Evolutionary conservation across 1,139 yeast species (phyloP).

Genomic region (Magnusiomyces suaveolens): DNA sequence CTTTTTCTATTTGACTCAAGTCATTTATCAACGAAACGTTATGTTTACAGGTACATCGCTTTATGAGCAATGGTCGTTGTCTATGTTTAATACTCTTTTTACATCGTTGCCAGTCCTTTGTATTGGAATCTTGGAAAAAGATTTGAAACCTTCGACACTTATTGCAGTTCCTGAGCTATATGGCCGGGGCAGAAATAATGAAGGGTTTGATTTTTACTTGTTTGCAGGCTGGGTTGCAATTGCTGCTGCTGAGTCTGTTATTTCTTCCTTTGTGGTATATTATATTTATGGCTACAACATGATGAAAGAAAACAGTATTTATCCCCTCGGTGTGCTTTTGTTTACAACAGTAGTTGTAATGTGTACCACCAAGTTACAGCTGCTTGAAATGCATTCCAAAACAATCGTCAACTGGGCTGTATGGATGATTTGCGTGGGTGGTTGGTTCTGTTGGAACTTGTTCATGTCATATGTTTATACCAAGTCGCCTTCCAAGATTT

Average conservation of each 20-base stretch:
- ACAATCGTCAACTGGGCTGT: conserved; percentile 66
- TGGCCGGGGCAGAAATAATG: conserved; percentile 61
- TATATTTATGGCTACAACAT: conserved; percentile 59
- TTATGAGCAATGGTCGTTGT: conserved; percentile 91
- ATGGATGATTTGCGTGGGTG: conserved; percentile 65
- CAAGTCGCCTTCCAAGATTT: conserved; percentile 50
- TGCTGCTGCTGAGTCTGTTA: conserved; percentile 65
- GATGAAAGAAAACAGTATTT: conserved; percentile 59
- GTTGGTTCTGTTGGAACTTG: conserved; percentile 83
- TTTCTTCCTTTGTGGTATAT: conserved; percentile 59
- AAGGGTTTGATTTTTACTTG: conserved; percentile 60
- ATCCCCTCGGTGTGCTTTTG: conserved; percentile 69
- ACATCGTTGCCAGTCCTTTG: conserved; percentile 87
- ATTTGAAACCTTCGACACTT: conserved; percentile 76
- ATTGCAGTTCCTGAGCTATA: conserved; percentile 89
- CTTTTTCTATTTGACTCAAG: conserved; percentile 79
- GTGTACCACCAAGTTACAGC: conserved; percentile 68
- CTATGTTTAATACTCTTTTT: conserved; percentile 93
- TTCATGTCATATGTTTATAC: conserved; percentile 62
- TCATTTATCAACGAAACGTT: conserved; percentile 76
- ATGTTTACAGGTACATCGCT: conserved; percentile 88
- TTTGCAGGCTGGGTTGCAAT: conserved; percentile 72
- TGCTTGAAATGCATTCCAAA: conserved; percentile 76
- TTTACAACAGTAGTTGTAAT: conserved; percentile 64
- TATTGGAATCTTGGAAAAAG: conserved; percentile 93